A percentile compares a stretch with the other conserved stretches of the same genome.
phyloP scores from a whole-genome alignment of 1,284 basidiomycete genomes.

The Clitocybe nebularis region DNA sequence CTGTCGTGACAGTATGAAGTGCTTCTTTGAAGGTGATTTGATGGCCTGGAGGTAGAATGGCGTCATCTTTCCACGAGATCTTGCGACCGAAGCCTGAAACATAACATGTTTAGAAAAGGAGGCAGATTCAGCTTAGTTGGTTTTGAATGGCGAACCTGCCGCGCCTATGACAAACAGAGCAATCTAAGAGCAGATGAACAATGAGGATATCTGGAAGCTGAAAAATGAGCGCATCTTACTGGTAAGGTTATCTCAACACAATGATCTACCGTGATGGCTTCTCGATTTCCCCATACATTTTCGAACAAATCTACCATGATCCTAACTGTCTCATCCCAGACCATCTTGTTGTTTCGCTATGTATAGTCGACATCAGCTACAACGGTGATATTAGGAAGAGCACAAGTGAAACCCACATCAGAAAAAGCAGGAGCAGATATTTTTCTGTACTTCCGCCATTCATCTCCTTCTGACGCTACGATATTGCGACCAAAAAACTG shows the following conservation, averaged over 20 bases:
- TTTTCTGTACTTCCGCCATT: conserved; percentile 58
- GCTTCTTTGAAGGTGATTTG: conserved; percentile 54
- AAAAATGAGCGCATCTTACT: conserved; percentile 26
- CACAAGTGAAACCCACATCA: conserved; percentile 22
- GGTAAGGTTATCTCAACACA: conserved; percentile 42
- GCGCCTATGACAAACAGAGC: conserved; percentile 53
- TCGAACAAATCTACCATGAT: conserved; percentile 39
- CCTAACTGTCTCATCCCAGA: conserved; percentile 51
- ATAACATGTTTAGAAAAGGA: not conserved
- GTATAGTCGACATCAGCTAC: not conserved
- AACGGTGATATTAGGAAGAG: not conserved
- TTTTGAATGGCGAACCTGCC: conserved; percentile 35
- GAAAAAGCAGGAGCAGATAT: conserved; percentile 38
- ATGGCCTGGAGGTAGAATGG: conserved; percentile 39
- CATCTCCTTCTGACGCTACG: conserved; percentile 52
- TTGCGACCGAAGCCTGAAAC: conserved; percentile 45
- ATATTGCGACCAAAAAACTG: conserved; percentile 47
- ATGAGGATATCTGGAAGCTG: not conserved
- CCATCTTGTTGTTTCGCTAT: conserved; percentile 52
- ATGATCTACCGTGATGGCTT: conserved; percentile 31
- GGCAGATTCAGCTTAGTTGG: too few species aligned
- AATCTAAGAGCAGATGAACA: conserved; percentile 30
- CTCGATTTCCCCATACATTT: conserved; percentile 30
- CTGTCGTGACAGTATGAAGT: conserved; percentile 42
- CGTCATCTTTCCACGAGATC: conserved; percentile 48